A percentile compares a stretch with the other conserved stretches of the same genome.
These are phyloP conservation scores for Mitragyna speciosa DNA, from an alignment of 257 asterid genomes.

Conservation along the genomic window DNA sequence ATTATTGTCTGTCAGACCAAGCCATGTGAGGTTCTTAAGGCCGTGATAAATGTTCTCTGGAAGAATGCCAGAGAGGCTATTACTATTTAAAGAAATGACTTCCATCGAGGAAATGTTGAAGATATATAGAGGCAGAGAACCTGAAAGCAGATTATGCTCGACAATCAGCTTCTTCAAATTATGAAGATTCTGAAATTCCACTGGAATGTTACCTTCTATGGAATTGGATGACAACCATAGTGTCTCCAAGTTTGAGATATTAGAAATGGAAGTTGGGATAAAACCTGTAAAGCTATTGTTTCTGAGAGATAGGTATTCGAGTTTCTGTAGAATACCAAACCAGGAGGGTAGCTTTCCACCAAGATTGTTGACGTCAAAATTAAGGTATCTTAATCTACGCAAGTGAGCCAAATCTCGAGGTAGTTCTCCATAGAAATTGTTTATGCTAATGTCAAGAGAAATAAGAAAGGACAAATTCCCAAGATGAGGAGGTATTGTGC, in stretches of 20 bases:
- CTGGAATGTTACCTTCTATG: constrained; percentile 8
- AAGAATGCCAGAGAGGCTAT: constrained; percentile 1
- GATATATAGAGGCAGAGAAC: background rate
- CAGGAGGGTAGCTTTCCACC: constrained; percentile 11
- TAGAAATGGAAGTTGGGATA: constrained; percentile 6
- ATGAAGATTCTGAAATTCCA: constrained; percentile 7
- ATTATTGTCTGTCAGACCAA: background rate
- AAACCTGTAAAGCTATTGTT: constrained; percentile 11
- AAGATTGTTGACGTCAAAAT: constrained; percentile 1
- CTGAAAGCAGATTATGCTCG: constrained; percentile 6
- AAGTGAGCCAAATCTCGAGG: constrained; percentile 4
- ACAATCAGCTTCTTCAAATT: background rate
- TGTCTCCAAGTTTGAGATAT: background rate
- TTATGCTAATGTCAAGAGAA: too few species aligned
- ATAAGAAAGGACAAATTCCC: too few species aligned
- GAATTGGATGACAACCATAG: background rate
- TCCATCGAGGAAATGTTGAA: constrained; percentile 6
- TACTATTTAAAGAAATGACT: background rate
- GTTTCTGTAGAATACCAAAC: background rate
- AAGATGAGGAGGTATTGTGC: too few species aligned
- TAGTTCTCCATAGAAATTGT: too few species aligned
- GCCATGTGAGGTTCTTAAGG: background rate
- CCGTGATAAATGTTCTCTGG: too few species aligned
- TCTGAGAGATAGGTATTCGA: background rate
- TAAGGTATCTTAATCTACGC: constrained; percentile 7